phyloP scores from a whole-genome alignment of 768 basidiomycete species.

The Pleurotus ostreatus region DNA sequence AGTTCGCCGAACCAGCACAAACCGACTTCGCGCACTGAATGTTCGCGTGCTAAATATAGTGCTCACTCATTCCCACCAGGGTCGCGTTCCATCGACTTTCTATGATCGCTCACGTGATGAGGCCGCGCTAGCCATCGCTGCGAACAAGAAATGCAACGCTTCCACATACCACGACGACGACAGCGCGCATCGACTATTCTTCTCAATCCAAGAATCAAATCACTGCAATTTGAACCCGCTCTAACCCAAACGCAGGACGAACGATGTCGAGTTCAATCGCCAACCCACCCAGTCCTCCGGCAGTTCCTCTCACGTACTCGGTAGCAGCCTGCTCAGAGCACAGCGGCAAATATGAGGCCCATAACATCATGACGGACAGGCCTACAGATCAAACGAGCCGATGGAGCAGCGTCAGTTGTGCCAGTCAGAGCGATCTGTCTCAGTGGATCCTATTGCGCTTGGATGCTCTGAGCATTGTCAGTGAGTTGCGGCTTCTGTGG shows the following conservation, averaged over 20 bases:
- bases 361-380: constrained; percentile 64
- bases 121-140: no score
- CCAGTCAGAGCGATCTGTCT: constrained; percentile 52
- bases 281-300: constrained; percentile 2
- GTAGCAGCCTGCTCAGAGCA: constrained; percentile 65
- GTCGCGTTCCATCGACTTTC: no score
- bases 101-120: no score
- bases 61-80: no score
- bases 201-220: not conserved
- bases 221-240: no score
- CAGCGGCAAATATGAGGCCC: constrained; percentile 63
- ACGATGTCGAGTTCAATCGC: not conserved
- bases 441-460: constrained; percentile 74
- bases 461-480: constrained; percentile 56
- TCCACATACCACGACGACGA: no score
- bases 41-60: no score
- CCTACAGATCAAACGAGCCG: constrained; percentile 64
- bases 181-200: not conserved
- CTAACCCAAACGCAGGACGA: no score
- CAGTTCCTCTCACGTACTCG: constrained; percentile 38
- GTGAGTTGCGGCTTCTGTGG: constrained; percentile 39
- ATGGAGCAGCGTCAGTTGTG: constrained; percentile 70
- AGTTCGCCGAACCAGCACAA: not conserved
- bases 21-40: no score
- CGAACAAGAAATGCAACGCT: not conserved